These are phyloP conservation scores for Saccharomyces hybrid DNA, from an alignment of 1,139 yeast genomes.

Conservation along the genomic window DNA sequence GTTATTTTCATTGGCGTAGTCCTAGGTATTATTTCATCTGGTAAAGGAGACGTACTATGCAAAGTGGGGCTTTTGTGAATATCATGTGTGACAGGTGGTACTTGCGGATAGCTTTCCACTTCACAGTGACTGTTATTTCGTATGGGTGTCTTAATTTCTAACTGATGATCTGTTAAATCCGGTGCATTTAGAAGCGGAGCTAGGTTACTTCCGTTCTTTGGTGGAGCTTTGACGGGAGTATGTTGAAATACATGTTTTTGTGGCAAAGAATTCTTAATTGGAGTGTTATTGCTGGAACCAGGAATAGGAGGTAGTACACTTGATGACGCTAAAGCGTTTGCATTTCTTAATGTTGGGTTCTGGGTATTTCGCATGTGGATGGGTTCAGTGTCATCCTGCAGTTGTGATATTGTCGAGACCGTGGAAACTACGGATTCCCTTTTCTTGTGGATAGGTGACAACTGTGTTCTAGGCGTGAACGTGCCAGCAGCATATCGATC, in stretches of 20 bases:
- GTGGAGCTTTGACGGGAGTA: conserved; percentile 21
- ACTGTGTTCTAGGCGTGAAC: not conserved
- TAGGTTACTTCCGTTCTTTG: not conserved
- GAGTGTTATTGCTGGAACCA: conserved; percentile 25
- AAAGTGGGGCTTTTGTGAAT: conserved; percentile 4
- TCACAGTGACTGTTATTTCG: not conserved
- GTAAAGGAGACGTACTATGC: conserved; percentile 6
- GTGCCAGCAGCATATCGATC: not conserved
- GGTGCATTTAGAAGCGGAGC: not conserved
- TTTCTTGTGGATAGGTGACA: conserved; percentile 7
- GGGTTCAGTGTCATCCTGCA: conserved; percentile 10
- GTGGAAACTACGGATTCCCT: conserved; percentile 15
- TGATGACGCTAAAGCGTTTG: conserved; percentile 13
- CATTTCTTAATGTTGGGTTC: conserved; percentile 3
- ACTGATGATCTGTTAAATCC: not conserved
- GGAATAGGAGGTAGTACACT: conserved; percentile 24
- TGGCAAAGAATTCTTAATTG: conserved; percentile 17
- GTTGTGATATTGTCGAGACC: conserved; percentile 17
- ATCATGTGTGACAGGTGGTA: not conserved
- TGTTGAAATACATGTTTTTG: conserved; percentile 28
- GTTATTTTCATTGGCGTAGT: conserved; percentile 28
- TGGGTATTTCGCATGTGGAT: conserved; percentile 8
- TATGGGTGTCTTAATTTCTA: conserved; percentile 2
- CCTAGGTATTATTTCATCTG: conserved; percentile 1
- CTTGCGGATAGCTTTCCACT: not conserved